Percentiles rank a stretch among this genome's conserved stretches.
phyloP scores from a whole-genome alignment of 2,329 filamentous ascomycete genomes.

The Alternaria hordeiaustralica region DNA sequence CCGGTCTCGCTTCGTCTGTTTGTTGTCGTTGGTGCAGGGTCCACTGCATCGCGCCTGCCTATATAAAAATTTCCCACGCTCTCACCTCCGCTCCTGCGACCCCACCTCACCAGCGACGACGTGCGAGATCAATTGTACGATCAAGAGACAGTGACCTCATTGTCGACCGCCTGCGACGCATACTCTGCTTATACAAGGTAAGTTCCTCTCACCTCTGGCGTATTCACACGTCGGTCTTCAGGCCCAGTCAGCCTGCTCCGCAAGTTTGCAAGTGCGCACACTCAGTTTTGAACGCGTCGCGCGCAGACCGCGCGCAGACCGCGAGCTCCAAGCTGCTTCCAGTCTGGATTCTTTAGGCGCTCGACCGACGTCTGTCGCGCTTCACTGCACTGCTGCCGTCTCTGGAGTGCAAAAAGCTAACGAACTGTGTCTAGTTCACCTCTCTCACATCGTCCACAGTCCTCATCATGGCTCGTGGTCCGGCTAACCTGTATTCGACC shows the following conservation, averaged over 20 bases:
- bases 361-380: neutral
- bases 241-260: neutral
- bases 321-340: neutral
- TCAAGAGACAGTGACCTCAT: neutral
- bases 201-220: slow-evolving; percentile 1
- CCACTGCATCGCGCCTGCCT: slow-evolving; percentile 18
- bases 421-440: neutral
- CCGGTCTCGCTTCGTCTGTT: slow-evolving; percentile 3
- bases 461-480: slow-evolving; percentile 16
- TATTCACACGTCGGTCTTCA: neutral
- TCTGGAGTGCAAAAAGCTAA: slow-evolving; percentile 3
- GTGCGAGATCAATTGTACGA: neutral
- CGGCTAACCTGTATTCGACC: neutral
- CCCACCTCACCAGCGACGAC: slow-evolving; percentile 8
- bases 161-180: neutral
- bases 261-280: neutral
- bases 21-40: slow-evolving; percentile 12
- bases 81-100: slow-evolving; percentile 3
- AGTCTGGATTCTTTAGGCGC: neutral
- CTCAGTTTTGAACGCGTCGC: neutral
- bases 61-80: slow-evolving; percentile 6
- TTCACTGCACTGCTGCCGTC: slow-evolving; percentile 5
- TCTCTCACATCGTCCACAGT: neutral
- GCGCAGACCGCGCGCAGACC: neutral
- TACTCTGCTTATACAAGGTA: neutral